Base-by-base conservation (phyloP, 805 yeast species). In the Kuraishia cidri region DNA sequence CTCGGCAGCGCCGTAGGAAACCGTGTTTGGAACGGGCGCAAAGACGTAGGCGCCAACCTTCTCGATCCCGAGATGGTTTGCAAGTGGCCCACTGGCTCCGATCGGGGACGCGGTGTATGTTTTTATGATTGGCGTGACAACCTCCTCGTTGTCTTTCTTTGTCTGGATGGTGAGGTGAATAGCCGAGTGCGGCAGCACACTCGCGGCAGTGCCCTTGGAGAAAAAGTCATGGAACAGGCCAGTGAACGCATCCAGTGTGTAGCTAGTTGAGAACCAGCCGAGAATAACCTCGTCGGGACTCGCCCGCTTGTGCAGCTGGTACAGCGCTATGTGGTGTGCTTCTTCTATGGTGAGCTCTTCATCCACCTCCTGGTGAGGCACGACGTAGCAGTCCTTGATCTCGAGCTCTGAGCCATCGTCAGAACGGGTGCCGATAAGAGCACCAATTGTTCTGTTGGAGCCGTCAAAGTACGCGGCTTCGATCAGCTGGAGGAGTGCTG, bases 211-310 rank as follows among this genome's bases (percentile, higher is more conserved):
- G 36, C 83, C 79, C 46, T 78, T 76, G 25, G 76, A 64, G 60
- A 79, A 85, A 50, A 83, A 79, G 48, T 79, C 90, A 53, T 85
- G 94, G 47, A 85, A 76, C 42, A 83, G 66, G 7, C 84, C 84
- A 10, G 87, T 74, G 53, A 79, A 72, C 35, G 74, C 67, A 58
- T 82, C 88, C 41, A 84, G 69, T 42, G 63, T 64, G 13, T 69
- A 60, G 30, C 64, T 60, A 26, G 72, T 63, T 32, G 79, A 77
- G 54, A 82, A 86, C 95, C 95, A 86, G 35, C 95, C 95, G 30
- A 86, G 66, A 35, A 86, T 79, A 32, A 69, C 66, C 42, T 78
- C 81, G 50, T 80, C 81, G 36, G 92, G 90, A 57, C 79, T 79
- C 22, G 90, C 76, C 50, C 74, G 75, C 61, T 78, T 80, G 59